These are phyloP conservation scores for Neoscytalidium dimidiatum DNA, from an alignment of 2,329 filamentous ascomycete genomes.

Conservation along the genomic window DNA sequence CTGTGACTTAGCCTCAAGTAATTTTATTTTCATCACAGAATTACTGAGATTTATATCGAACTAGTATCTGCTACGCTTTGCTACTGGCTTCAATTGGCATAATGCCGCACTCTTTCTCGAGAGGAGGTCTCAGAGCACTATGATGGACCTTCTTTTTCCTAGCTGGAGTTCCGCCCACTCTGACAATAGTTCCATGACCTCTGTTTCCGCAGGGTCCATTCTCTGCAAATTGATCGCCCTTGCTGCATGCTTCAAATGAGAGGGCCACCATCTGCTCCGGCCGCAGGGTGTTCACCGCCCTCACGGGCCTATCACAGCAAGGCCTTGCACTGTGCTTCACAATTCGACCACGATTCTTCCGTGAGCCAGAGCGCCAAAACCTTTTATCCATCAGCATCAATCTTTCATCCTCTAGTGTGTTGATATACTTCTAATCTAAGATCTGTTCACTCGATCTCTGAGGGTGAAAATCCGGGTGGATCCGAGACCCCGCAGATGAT, in stretches of 20 bases:
- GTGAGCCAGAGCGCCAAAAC: too few species aligned
- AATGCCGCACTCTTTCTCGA: neutral
- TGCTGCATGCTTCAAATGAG: conserved; percentile 3
- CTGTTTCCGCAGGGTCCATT: neutral
- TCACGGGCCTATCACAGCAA: too few species aligned
- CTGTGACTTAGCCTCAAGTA: neutral
- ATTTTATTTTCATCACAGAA: too few species aligned
- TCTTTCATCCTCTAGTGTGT: too few species aligned
- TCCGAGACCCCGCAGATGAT: neutral
- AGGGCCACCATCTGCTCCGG: conserved; percentile 6
- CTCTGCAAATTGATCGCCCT: neutral
- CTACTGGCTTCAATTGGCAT: too few species aligned
- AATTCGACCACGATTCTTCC: too few species aligned
- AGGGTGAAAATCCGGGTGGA: neutral
- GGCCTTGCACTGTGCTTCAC: too few species aligned
- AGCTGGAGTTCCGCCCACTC: neutral
- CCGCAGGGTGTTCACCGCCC: conserved; percentile 1
- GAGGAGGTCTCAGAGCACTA: too few species aligned
- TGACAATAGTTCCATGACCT: neutral
- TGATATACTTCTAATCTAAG: too few species aligned
- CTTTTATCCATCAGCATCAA: too few species aligned
- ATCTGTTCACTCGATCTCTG: neutral
- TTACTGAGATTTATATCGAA: too few species aligned
- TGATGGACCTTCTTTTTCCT: neutral
- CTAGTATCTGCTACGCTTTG: too few species aligned